Evolutionary conservation across 2,329 filamentous ascomycete genomes (phyloP), one percentile per base, ranked within the genome.

Genomic region (Setomelanomma holmii): DNA sequence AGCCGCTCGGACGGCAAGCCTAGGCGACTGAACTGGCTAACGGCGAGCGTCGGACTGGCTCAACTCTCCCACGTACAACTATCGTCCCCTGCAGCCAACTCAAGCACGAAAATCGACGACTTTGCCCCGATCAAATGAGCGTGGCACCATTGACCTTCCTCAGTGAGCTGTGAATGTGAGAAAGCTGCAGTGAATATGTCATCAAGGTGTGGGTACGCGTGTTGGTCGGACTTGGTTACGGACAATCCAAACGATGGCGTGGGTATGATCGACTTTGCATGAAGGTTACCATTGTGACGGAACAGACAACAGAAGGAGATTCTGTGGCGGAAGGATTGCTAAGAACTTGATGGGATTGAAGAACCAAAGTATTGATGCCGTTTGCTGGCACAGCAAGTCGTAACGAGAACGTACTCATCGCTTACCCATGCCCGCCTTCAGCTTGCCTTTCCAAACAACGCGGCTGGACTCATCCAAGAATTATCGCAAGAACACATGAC

Each of bases 1-100:
- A 57, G 20, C 53, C 56, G 48, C 40, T 21, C 35, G 24, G n/a
- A 20, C 21, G 51, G 56, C 41, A 57, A 50, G 49, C 33, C 11
- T 49, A 57, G 48, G 51, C 56, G 53, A 59, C 23, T 48, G 17
- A 20, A 10, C 14, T 42, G 33, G 33, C 41, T 35, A 22, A 30
- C 46, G 49, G 49, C 27, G 43, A 48, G 45, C 42, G 4, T 36
- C 45, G 47, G 45, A 41, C n/a, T 19, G 12, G 5, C 39, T 23
- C 17, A 16, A 17, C 36, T 4, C 14, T 39, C 4, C 36, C 6
- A 20, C n/a, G 14, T 10, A 3, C 19, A 20, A 17, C 5, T 19
- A 19, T 17, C 10, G 6, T n/a, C n/a, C n/a, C n/a, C n/a, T n/a
- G n/a, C n/a, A n/a, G n/a, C n/a, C n/a, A n/a, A n/a, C n/a, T n/a